Conservation (phyloP, 352 stramenopile genomes). For the Nothophytophthora sp. region DNA sequence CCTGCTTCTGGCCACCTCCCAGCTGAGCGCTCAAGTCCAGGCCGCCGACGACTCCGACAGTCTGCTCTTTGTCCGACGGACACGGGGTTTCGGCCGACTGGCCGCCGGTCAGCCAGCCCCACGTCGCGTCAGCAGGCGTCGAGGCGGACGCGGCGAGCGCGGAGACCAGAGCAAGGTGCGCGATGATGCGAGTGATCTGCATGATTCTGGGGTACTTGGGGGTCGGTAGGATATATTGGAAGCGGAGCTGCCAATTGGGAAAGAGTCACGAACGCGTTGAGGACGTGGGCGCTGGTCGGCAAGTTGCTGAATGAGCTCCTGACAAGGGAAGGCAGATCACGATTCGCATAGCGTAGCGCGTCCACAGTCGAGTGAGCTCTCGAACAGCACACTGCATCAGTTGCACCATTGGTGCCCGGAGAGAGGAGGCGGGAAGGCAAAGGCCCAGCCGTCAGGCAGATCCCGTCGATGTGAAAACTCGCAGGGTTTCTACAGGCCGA, state of each 20-base stretch:
- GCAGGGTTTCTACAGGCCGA: too few relatives aligned
- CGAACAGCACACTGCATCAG: background rate
- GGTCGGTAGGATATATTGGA: slow-evolving; percentile 21
- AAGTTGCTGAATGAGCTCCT: slow-evolving; percentile 17
- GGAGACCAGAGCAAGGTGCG: slow-evolving; percentile 20
- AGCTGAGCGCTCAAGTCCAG: slow-evolving; percentile 17
- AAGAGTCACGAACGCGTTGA: too few relatives aligned
- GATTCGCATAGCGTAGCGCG: background rate
- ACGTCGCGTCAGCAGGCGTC: slow-evolving; percentile 8
- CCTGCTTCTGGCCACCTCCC: slow-evolving; percentile 5
- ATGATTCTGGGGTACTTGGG: slow-evolving; percentile 12
- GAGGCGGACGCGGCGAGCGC: slow-evolving; percentile 14
- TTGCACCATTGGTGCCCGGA: slow-evolving; percentile 1
- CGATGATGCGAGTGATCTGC: slow-evolving; percentile 29
- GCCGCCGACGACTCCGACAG: slow-evolving; percentile 6
- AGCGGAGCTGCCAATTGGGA: slow-evolving; percentile 20
- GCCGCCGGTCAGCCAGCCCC: background rate
- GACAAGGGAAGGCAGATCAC: background rate
- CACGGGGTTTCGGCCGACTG: slow-evolving; percentile 11
- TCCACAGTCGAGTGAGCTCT: background rate
- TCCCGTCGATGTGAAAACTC: too few relatives aligned
- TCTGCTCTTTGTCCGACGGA: slow-evolving; percentile 9
- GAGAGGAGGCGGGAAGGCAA: too few relatives aligned
- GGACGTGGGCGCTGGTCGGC: background rate
- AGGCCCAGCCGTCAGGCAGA: too few relatives aligned